Percentiles rank a stretch among this genome's conserved stretches.
Evolutionary conservation across 192 early-diverging fungal species (phyloP).

Genomic region (Rhizophagus sp.): DNA sequence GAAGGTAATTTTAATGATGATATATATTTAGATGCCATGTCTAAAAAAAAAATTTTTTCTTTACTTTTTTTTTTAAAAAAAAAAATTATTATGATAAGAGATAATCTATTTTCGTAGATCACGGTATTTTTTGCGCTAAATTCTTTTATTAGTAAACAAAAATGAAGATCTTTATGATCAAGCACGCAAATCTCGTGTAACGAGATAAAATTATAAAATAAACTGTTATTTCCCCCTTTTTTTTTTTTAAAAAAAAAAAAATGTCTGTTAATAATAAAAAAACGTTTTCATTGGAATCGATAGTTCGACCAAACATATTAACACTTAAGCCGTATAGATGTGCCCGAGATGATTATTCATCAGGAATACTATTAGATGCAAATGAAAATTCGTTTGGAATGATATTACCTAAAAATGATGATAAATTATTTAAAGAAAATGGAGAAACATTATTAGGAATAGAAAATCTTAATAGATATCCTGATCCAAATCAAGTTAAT

Average conservation of each 20-base stretch:
- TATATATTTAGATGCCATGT: neutral
- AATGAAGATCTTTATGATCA: neutral
- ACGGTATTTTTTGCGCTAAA: no score
- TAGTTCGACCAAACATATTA: slow-evolving; percentile 83
- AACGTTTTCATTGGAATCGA: slow-evolving; percentile 57
- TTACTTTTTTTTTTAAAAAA: neutral
- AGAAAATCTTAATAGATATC: slow-evolving; percentile 86
- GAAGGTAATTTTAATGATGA: slow-evolving; percentile 35
- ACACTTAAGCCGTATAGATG: slow-evolving; percentile 91
- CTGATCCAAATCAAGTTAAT: slow-evolving; percentile 86
- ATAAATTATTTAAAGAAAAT: neutral
- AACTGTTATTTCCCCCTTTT: neutral
- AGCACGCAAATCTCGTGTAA: neutral
- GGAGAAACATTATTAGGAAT: slow-evolving; percentile 3
- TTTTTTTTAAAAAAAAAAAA: neutral
- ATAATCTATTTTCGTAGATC: neutral
- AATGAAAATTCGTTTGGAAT: slow-evolving; percentile 97
- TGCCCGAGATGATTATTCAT: slow-evolving; percentile 95
- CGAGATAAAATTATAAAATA: neutral
- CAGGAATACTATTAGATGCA: slow-evolving; percentile 95
- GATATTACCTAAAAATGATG: slow-evolving; percentile 28
- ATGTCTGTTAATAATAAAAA: slow-evolving; percentile 32
- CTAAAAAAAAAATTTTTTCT: neutral
- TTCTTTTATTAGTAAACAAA: no score
- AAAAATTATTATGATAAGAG: neutral